Conservation (phyloP, 1,284 basidiomycete genomes). For the Malassezia yamatoensis region DNA sequence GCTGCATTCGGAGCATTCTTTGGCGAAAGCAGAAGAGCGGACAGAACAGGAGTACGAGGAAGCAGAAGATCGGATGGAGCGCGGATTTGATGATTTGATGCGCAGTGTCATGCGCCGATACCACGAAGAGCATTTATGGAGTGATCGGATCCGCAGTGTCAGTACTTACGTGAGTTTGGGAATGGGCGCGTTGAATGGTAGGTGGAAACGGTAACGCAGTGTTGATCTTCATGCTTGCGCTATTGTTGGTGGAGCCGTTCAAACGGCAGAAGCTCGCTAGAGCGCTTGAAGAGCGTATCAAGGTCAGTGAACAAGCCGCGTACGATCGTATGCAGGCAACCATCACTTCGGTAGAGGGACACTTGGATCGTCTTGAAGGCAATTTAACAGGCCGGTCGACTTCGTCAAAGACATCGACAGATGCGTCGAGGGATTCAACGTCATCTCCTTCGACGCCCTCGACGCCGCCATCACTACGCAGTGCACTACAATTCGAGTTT, state of each 20-base stretch:
- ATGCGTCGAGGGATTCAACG: not conserved
- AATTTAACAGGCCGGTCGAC: not conserved
- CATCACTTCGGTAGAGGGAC: slow-evolving; percentile 22
- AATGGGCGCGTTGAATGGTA: slow-evolving; percentile 35
- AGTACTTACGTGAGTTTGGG: slow-evolving; percentile 36
- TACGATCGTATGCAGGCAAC: slow-evolving; percentile 21
- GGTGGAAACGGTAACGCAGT: slow-evolving; percentile 19
- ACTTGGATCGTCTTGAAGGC: slow-evolving; percentile 11
- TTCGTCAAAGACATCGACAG: not conserved
- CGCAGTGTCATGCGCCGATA: slow-evolving; percentile 37
- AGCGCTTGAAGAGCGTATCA: slow-evolving; percentile 36
- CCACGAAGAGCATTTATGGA: slow-evolving; percentile 46
- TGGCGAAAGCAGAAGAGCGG: slow-evolving; percentile 23
- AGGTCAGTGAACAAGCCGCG: slow-evolving; percentile 28
- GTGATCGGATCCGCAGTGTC: slow-evolving; percentile 32
- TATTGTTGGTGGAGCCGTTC: slow-evolving; percentile 45
- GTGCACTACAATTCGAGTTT: not conserved
- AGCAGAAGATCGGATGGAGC: slow-evolving; percentile 26
- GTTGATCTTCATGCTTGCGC: slow-evolving; percentile 37
- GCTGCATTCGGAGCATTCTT: slow-evolving; percentile 32
- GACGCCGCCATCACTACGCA: not conserved
- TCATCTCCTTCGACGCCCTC: not conserved
- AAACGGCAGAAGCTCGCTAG: slow-evolving; percentile 42
- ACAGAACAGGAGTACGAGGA: slow-evolving; percentile 28
- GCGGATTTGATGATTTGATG: slow-evolving; percentile 37